Evolutionary conservation across 2,329 filamentous ascomycete genomes (phyloP).

Genomic region (Aspergillus pseudoviridinutans): DNA sequence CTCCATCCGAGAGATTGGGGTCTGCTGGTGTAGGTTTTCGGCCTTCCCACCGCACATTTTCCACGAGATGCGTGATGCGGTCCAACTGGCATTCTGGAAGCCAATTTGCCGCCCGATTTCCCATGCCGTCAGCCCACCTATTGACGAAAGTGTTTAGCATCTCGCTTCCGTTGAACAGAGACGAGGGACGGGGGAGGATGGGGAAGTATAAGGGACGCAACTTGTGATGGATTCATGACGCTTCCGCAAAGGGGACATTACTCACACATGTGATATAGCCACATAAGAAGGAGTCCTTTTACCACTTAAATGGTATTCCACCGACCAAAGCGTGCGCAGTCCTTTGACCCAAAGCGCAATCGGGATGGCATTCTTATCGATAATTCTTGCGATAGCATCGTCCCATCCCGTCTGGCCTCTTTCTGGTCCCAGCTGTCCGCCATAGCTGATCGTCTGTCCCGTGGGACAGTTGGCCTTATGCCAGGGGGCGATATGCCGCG

Average conservation of each 20-base stretch:
- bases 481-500: constrained; percentile 4
- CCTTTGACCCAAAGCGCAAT: constrained; percentile 14
- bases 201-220: no score
- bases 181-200: no score
- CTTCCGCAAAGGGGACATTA: neutral
- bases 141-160: no score
- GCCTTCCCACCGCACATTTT: constrained; percentile 10
- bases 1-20: constrained; percentile 1
- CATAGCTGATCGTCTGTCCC: constrained; percentile 1
- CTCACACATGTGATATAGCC: constrained; percentile 20
- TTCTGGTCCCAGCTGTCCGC: constrained; percentile 9
- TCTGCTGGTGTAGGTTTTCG: constrained; percentile 2
- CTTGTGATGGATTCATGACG: no score
- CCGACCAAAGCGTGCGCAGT: constrained; percentile 5
- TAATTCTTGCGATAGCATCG: constrained; percentile 7
- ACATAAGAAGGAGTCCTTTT: constrained; percentile 7
- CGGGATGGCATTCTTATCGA: constrained; percentile 9
- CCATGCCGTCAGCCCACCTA: constrained; percentile 18
- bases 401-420: constrained; percentile 9
- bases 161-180: no score
- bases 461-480: constrained; percentile 2
- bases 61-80: constrained; percentile 8
- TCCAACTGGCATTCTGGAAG: constrained; percentile 16
- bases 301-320: constrained; percentile 8
- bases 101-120: constrained; percentile 13